Evolutionary conservation across 768 basidiomycete genomes (phyloP), one percentile per base, ranked within the genome.

Genomic region (Trametes cinnabarina): DNA sequence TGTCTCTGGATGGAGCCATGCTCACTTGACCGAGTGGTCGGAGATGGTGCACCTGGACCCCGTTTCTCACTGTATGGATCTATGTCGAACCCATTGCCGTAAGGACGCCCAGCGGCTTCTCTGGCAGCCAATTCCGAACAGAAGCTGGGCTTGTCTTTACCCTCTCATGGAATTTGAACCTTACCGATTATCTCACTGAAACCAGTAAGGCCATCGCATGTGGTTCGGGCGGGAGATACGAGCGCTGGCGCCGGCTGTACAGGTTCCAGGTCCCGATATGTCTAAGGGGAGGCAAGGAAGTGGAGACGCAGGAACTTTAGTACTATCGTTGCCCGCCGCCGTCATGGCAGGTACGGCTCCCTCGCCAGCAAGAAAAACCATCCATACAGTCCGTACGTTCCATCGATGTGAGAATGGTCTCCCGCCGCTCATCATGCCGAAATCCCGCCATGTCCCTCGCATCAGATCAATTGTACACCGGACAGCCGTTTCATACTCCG

Each of bases 101-200:
- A 59, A 59, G 46, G 41, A 47, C 51, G 34, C 50, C 50, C 43
- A 40, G 35, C 14, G 28, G 58, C 51, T 59, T 59, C 55, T 56
- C 47, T 26, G 39, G 26, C 40, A 19, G 15, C 44, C 51, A 59
- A 53, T 55, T 40, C 58, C 58, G 58, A 60, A 60, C 28, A 60
- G 58, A 60, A 60, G 52, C 52, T 35, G 51, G 25, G 30, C 26
- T 37, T 46, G 46, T 34, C 44, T 52, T 58, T 47, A 42, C 28
- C 58, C 47, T 55, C 52, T 46, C 47, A 47, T 54, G 58, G 52
- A 48, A 60, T 49, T n/a, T 46, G 58, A 55, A 51, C 58, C 53
- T 55, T 60, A 42, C 42, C 20, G 46, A 25, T 26, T 43, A 26
- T 35, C 37, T 41, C 6, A 2, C 58, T 53, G 26, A 35, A 55